Base-by-base conservation (phyloP, 2,329 filamentous ascomycete genomes). In the Aspergillus sojae region DNA sequence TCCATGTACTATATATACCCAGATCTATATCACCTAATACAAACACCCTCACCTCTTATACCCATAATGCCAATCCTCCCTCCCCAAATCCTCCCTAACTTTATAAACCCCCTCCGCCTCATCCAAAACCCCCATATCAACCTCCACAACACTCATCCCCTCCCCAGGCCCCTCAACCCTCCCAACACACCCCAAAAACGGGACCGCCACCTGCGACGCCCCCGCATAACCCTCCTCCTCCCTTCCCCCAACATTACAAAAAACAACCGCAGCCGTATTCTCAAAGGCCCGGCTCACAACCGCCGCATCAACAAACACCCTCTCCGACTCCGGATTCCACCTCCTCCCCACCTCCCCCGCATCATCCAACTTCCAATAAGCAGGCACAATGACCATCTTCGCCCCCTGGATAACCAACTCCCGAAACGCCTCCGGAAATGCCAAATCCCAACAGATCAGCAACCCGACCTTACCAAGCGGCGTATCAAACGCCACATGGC, bases 131-230 rank as follows among this genome's bases (percentile, higher is more conserved):
- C 78, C 75, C 81, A 87, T 79, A 68, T 87, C 84, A 39, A 87
- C 70, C 67, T 87, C 84, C 0, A 83, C 83, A 4, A 87, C 79
- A 62, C 88, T 88, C 45, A 85, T 82, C 73, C 95, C 92, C 0
- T 91, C 91, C 63, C 91, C 84, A 7, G 21, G 6, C 9, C 76
- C 78, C 74, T 85, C 84, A 26, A 81, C 82, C 46, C 84, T 68
- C 63, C 88, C 83, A 0, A 86, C 74, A 3, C 86, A 68, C 0
- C 85, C 85, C 2, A 83, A 78, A 68, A 85, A 83, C 0, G 85
- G 85, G 10, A 86, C 77, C 4, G 82, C 81, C 2, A 87, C 82
- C 68, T 85, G 84, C 16, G 83, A 86, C 34, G 86, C 69, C 0
- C 85, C 85, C 2, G 84, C 79, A 69, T 84, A 87, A 79, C 80